A percentile compares a stretch with the other conserved stretches of the same genome.
Evolutionary conservation across 805 yeast species (phyloP).

Genomic region (Yarrowia hollandica): DNA sequence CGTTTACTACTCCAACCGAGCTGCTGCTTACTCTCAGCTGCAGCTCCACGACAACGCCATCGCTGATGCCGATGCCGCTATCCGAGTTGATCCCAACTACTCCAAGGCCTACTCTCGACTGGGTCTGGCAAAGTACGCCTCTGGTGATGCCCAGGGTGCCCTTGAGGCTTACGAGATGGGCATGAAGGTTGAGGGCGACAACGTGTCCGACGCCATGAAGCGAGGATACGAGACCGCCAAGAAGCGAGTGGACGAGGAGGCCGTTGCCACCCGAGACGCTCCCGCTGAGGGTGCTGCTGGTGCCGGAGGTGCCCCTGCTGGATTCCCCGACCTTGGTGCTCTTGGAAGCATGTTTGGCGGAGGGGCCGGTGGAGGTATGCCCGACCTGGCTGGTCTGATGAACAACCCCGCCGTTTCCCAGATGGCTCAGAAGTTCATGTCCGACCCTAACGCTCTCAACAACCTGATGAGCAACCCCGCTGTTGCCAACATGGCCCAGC

Average conservation of each 20-base stretch:
- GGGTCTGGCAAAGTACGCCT: constrained; percentile 91
- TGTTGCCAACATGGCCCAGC: constrained; percentile 79
- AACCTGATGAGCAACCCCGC: constrained; percentile 79
- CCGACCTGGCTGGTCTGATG: constrained; percentile 67
- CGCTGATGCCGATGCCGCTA: constrained; percentile 79
- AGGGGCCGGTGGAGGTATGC: constrained; percentile 62
- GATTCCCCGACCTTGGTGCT: constrained; percentile 74
- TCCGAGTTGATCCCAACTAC: constrained; percentile 71
- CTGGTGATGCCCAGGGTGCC: constrained; percentile 88
- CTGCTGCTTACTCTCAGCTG: constrained; percentile 89
- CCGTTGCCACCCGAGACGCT: constrained; percentile 44
- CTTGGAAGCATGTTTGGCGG: constrained; percentile 58
- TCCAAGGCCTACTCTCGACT: constrained; percentile 93
- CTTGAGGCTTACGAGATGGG: constrained; percentile 89
- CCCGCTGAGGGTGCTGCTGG: constrained; percentile 39
- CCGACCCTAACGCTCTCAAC: constrained; percentile 73
- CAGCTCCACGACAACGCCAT: constrained; percentile 75
- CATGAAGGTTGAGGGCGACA: constrained; percentile 79
- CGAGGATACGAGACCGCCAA: constrained; percentile 93
- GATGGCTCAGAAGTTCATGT: constrained; percentile 86
- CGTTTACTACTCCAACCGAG: constrained; percentile 88
- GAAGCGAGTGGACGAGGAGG: constrained; percentile 75
- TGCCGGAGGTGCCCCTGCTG: constrained; percentile 41
- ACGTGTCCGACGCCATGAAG: constrained; percentile 84
- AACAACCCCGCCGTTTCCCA: constrained; percentile 89